Conservation (phyloP, 2,329 filamentous ascomycete species). For the Sporothrix inflata region DNA sequence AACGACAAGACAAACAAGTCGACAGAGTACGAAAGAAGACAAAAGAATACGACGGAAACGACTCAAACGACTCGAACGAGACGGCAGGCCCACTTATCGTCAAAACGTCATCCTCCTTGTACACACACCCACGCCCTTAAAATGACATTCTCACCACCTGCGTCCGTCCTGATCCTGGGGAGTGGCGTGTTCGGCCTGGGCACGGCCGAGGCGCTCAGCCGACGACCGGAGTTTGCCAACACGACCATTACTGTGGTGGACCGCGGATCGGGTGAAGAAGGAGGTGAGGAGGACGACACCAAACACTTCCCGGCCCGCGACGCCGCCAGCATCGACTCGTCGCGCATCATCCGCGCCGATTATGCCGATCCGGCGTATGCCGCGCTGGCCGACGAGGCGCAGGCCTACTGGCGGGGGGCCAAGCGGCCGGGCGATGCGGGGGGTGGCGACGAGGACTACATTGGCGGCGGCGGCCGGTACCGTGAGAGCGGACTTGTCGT, state of each 20-base stretch:
- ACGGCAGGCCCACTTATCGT: constrained; percentile 5
- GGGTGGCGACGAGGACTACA: constrained; percentile 52
- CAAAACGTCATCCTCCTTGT: neutral
- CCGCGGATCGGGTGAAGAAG: constrained; percentile 45
- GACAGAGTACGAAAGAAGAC: neutral
- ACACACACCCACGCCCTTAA: constrained; percentile 11
- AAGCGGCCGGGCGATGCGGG: neutral
- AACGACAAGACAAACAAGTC: neutral
- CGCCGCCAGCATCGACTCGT: constrained; percentile 64
- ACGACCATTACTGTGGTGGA: constrained; percentile 64
- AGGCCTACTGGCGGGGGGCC: constrained; percentile 63
- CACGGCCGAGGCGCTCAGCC: constrained; percentile 69
- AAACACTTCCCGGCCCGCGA: constrained; percentile 63
- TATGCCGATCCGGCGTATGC: constrained; percentile 82
- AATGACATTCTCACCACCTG: constrained; percentile 41
- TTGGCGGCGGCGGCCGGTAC: constrained; percentile 69
- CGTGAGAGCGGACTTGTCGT: constrained; percentile 70
- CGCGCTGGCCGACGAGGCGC: constrained; percentile 70
- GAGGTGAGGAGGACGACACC: constrained; percentile 25
- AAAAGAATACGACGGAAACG: neutral
- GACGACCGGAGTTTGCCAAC: constrained; percentile 58
- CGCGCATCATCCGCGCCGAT: constrained; percentile 70
- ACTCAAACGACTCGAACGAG: no score
- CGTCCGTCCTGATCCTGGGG: constrained; percentile 68
- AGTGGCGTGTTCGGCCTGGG: constrained; percentile 66